Base-by-base conservation (phyloP, 495 filamentous ascomycete genomes). In the Trypethelium eluteriae region DNA sequence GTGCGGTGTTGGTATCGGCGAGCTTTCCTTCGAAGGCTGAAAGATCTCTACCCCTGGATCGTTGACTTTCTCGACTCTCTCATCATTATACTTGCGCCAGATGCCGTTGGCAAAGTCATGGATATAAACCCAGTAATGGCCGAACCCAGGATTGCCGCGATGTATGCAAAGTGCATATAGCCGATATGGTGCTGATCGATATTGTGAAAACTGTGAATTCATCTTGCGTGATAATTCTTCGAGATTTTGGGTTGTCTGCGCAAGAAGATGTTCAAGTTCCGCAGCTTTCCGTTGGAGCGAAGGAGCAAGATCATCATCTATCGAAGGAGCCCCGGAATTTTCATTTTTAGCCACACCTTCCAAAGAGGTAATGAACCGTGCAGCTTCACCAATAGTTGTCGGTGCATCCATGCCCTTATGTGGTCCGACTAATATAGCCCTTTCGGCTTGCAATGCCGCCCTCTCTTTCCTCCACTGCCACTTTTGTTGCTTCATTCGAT, bases 61-160 rank as follows among this genome's bases (percentile, higher is more conserved):
- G 3, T 70, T 39, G n/a, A 72, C 35, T 66, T 77, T 71, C 0
- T 85, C 86, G 38, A 98, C 92, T 32, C 81, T 80, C 36, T 87
- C 87, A 72, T 98, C 94, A 74, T 98, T 98, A 81, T 97, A 98
- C 72, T 90, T 91, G 62, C 91, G 88, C 92, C 94, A 98, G 57
- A 93, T 77, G 18, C 88, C 80, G 44, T 83, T 81, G 64, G 85
- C 80, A 74, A 95, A 96, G 75, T 98, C 94, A 73, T 86, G 88
- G 70, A 98, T 96, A 81, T 92, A 97, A 66, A 97, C 92, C 85
- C 90, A 99, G 79, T 97, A 99, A 75, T 98, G 94, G 1, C 94
- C 94, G 62, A 88, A 89, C 18, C 76, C 78, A 2, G 76, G 69
- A 14, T 72, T 78, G 56, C 88, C 95, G 3, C 87, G 84, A 73